Evolutionary conservation across 2,329 filamentous ascomycete genomes (phyloP), one percentile per base, ranked within the genome.

Genomic region (Arthrinium phaeospermum): DNA sequence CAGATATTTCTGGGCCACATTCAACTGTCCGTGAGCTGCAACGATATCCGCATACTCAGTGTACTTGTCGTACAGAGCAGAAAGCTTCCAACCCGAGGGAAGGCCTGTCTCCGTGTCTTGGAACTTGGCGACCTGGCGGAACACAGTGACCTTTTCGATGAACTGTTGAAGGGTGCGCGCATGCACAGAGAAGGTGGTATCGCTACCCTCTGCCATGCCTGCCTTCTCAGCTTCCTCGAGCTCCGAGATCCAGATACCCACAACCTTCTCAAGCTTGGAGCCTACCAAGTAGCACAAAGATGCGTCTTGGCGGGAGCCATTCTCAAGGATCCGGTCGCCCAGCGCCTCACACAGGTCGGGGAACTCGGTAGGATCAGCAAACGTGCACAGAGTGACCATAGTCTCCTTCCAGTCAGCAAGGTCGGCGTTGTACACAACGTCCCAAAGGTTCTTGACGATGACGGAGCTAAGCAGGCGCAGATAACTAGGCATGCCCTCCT

Each of bases 81-180:
- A 89, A 73, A 99, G 90, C 84, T 97, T 98, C 96, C 96, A 99
- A 77, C 92, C 94, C 1, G 91, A 91, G 13, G 89, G 87, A 76
- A 94, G 89, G 67, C 85, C 84, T 75, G 90, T 90, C 79, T 98
- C 95, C 12, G 85, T 83, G 80, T 99, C 96, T 77, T 93, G 86
- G 85, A 98, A 99, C 79, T 96, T 95, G 74, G 95, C 95, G 61
- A 98, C 95, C 76, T 96, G 90, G 71, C 96, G 92, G 91, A 99
- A 99, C 71, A 99, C 90, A 0, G 95, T 97, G 67, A 99, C 96
- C 87, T 99, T 99, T 85, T 99, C 96, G 74, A 99, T 97, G 80
- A 99, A 96, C 76, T 93, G 92, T 82, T 98, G 96, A 61, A 99
- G 86, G 67, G 93, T 92, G 74, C 91, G 91, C 71, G 96, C 95